Evolutionary conservation across 2,329 filamentous ascomycete species (phyloP), one percentile per base, ranked within the genome.

Genomic region (Neurospora crassa): DNA sequence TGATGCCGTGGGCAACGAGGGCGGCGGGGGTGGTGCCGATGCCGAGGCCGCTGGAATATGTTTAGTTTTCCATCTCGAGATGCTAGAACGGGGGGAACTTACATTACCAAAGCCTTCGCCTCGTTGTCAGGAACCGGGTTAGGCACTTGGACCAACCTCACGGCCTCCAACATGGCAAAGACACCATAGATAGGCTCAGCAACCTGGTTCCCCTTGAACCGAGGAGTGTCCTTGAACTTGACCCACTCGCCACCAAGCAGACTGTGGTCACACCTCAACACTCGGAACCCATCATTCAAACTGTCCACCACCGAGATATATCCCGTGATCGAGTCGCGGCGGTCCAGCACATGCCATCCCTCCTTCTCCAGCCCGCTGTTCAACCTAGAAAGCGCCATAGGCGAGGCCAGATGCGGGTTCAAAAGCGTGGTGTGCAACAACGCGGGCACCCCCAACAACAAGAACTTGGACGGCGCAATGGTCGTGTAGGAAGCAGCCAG

Each of bases 101-200:
- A 94, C 91, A 99, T 92, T 70, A 97, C 92, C 4, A 98, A 85
- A 1, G 95, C 95, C 68, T 88, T 92, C 67, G 92, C 92, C 72
- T 92, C 83, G n/a, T 81, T 81, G 75, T 94, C 92, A 1, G 82
- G 82, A 69, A 84, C 81, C 16, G 80, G 82, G 40, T 85, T 83
- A 5, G 84, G 81, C 0, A 84, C 84, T 75, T 96, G 85, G 34
- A 97, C 85, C 41, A 99, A 86, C 29, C 96, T 88, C 7, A 98
- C 91, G 3, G 95, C 93, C 80, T 99, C 96, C 1, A 99, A 88
- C 86, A 97, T 96, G 37, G 93, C 91, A 79, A 99, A 99, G n/a
- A 98, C 91, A 11, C 93, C 91, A 79, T 98, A 99, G 71, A 99
- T 93, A 0, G 95, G 93, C 81, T 99, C 96, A 12, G 89, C 88